Base-by-base conservation (phyloP, 2,329 filamentous ascomycete species). In the Colletotrichum tofieldiae region DNA sequence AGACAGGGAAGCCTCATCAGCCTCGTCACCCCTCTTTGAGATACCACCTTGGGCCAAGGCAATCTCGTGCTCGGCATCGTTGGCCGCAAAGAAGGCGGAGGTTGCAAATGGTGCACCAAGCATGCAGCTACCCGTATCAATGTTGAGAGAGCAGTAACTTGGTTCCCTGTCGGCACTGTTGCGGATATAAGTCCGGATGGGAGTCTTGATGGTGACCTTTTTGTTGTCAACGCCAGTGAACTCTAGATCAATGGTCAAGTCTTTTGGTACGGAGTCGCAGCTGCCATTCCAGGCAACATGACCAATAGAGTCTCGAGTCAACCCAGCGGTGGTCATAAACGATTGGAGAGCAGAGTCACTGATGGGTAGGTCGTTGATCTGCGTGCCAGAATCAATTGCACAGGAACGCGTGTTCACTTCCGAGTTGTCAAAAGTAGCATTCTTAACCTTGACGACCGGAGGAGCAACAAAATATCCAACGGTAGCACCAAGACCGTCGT, bases 131-230 rank as follows among this genome's bases (percentile, higher is more conserved):
- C 67, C 67, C 0, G 55, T 61, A 4, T 61, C 63, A 23, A 71
- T 67, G 56, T 71, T 71, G 14, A 71, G 63, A 3, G 12, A 39
- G 55, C 67, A 71, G 62, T 41, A 49, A 3, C 49, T 47, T 11
- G 45, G 29, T 6, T n/a, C 26, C 26, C 14, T 18, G 35, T 72
- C 72, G 0, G 64, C 72, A 47, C 51, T 37, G 65, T 67, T 74
- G 56, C 70, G 70, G 60, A 59, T 55, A 43, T 74, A 72, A 54
- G 68, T 64, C n/a, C 72, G 64, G 64, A 65, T 32, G 16, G 72
- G 64, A n/a, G 56, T 61, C 55, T 68, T 72, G 55, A 67, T 65
- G 35, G 62, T 67, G 2, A 67, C 58, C 12, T 23, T 56, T 41
- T 68, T 61, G 20, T 26, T 55, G 2, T 60, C 72, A 26, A 45